phyloP scores from a whole-genome alignment of 1,284 basidiomycete species.

The Pseudozyma pruni region DNA sequence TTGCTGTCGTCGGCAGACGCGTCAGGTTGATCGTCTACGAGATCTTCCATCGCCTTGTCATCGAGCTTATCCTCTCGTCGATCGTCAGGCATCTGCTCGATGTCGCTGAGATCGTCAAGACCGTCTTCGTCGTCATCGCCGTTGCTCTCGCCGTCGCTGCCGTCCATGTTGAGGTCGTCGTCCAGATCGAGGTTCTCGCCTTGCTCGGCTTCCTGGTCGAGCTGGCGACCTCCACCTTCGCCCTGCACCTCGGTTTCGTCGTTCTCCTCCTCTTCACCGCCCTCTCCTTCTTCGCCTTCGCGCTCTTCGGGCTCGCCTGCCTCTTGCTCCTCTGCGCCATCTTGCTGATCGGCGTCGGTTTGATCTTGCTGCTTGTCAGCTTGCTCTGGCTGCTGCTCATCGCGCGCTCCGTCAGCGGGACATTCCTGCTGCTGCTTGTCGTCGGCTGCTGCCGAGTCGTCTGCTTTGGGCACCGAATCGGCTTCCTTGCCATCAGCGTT shows the following conservation, averaged over 20 bases:
- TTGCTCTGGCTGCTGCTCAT: conserved; percentile 69
- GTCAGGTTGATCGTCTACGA: conserved; percentile 26
- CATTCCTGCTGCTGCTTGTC: conserved; percentile 69
- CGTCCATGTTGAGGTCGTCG: conserved; percentile 61
- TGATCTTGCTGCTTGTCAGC: conserved; percentile 24
- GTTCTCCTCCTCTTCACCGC: conserved; percentile 61
- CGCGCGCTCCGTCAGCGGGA: conserved; percentile 68
- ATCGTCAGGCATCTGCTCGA: conserved; percentile 72
- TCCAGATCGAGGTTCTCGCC: conserved; percentile 65
- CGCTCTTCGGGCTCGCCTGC: conserved; percentile 46
- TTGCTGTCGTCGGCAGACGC: conserved; percentile 44
- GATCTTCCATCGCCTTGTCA: conserved; percentile 39
- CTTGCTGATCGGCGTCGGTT: conserved; percentile 18
- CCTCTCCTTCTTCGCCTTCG: conserved; percentile 54
- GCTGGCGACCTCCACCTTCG: conserved; percentile 68
- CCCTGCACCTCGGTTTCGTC: conserved; percentile 68
- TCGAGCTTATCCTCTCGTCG: conserved; percentile 25
- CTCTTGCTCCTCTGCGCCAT: conserved; percentile 37
- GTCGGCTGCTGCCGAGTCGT: conserved; percentile 23
- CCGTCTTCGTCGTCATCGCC: conserved; percentile 71
- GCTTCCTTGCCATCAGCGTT: conserved; percentile 62
- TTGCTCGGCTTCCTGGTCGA: conserved; percentile 64
- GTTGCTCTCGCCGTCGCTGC: conserved; percentile 32
- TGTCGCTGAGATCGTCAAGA: conserved; percentile 75
- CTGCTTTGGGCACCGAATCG: conserved; percentile 46